Base-by-base conservation (phyloP, 306 rosid genomes). In the Inga oerstediana region DNA sequence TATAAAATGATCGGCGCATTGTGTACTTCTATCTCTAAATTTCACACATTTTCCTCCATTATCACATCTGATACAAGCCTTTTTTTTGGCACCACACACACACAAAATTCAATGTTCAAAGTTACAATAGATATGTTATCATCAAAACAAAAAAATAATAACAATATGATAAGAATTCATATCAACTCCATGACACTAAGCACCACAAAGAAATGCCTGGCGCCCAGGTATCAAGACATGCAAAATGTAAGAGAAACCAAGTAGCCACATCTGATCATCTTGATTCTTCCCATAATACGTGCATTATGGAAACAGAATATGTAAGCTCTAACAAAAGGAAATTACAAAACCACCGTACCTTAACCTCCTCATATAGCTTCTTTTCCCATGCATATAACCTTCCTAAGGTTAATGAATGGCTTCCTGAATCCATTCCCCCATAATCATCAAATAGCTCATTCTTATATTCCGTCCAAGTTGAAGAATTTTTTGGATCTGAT, bases 331-430 rank as follows among this genome's bases (percentile, higher is more conserved):
- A 70, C 64, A 58, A 58, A 58, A 20, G 64, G 64, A 58, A 58
- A 58, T n/a, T n/a, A n/a, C 64, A 20, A 8, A 58, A 58, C 30
- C 27, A 58, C 8, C 64, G n/a, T 82, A 94, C 99, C 99, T 92
- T 97, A 75, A 97, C 98, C 89, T 94, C 97, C 82, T 97, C 97
- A 52, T 90, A 96, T 69, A 97, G 91, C 80, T 97, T 97, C 92
- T 96, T 94, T 87, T 96, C 99, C 99, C 98, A 96, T 69, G 97
- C 98, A 84, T 91, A 94, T 49, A 96, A 75, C 85, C 99, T 90
- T 83, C 90, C 98, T 5, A 97, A 79, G 24, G 99, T 97, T 30
- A 90, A 90, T 14, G 94, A 91, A 86, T 97, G 99, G 84, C 97
- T 92, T 84, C 98, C 99, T 3, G 99, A 92, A 72, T 82, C 90